Evolutionary conservation across 371 early-diverging fungal species (phyloP).

Genomic region (Mycotypha africana): DNA sequence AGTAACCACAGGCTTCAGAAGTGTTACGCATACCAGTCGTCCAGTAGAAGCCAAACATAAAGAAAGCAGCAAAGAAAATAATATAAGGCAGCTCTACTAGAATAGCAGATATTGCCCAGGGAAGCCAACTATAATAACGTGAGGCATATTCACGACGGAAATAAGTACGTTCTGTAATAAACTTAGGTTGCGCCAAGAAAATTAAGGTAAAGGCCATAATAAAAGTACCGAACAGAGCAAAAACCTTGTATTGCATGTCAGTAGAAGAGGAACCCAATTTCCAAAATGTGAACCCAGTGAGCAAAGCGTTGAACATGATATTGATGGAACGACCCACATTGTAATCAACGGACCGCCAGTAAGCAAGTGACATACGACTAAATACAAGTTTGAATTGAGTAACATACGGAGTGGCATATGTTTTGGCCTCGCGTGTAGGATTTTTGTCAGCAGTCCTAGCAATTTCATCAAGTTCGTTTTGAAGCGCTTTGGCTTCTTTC

Average conservation of each 20-base stretch:
- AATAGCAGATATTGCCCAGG: constrained; percentile 50
- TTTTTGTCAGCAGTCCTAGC: constrained; percentile 1
- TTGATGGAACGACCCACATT: constrained; percentile 48
- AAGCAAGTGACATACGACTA: constrained; percentile 43
- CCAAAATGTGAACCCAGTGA: constrained; percentile 54
- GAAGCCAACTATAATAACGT: constrained; percentile 61
- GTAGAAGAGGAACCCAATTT: constrained; percentile 39
- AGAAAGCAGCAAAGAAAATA: constrained; percentile 36
- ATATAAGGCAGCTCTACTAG: constrained; percentile 51
- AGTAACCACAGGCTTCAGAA: constrained; percentile 41
- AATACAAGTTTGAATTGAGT: constrained; percentile 39
- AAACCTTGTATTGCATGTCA: constrained; percentile 60
- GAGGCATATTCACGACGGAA: constrained; percentile 60
- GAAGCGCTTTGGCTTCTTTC: constrained; percentile 14
- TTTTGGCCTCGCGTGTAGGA: constrained; percentile 8
- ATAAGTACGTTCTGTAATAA: constrained; percentile 56
- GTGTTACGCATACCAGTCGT: constrained; percentile 45
- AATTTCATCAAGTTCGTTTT: constrained; percentile 15
- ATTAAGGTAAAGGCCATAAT: constrained; percentile 43
- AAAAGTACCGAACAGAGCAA: constrained; percentile 63
- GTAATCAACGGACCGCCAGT: constrained; percentile 55
- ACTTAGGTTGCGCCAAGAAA: constrained; percentile 34
- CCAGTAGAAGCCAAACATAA: constrained; percentile 58
- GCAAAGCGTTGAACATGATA: constrained; percentile 35
- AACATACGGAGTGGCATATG: constrained; percentile 21